phyloP scores from a whole-genome alignment of 1,139 yeast species.

The Taiozyma sp. region DNA sequence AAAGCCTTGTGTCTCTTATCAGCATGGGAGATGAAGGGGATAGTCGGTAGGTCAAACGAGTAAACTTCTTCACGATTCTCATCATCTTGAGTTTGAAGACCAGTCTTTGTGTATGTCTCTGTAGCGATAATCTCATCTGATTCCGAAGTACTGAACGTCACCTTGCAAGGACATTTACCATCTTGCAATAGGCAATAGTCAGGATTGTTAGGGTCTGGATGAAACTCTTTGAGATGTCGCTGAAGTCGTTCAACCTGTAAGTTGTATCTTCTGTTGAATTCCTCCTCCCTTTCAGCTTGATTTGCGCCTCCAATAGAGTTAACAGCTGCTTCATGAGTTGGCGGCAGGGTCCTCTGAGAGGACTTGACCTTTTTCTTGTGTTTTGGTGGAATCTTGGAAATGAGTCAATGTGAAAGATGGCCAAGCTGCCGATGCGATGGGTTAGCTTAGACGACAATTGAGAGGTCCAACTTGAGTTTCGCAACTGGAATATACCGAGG shows the following conservation, averaged over 20 bases:
- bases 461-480: not conserved
- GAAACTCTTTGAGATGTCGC: constrained; percentile 5
- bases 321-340: not conserved
- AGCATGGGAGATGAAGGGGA: constrained; percentile 25
- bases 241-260: not conserved
- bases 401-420: not conserved
- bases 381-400: constrained; percentile 2
- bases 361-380: not conserved
- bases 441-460: not conserved
- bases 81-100: not conserved
- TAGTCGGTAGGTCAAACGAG: constrained; percentile 26
- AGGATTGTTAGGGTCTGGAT: constrained; percentile 8
- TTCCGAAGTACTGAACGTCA: not conserved
- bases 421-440: not conserved
- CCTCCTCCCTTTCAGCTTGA: not conserved
- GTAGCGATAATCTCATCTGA: not conserved
- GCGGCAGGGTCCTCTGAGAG: not conserved
- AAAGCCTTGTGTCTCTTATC: constrained; percentile 26
- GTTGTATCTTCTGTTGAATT: not conserved
- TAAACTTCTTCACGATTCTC: constrained; percentile 21
- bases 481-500: too few species aligned
- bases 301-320: not conserved
- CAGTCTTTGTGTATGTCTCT: not conserved
- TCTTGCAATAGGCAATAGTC: constrained; percentile 6
- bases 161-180: not conserved